These are phyloP conservation scores for Acorus calamus DNA, from an alignment of 106 monocot genomes.

Conservation along the genomic window DNA sequence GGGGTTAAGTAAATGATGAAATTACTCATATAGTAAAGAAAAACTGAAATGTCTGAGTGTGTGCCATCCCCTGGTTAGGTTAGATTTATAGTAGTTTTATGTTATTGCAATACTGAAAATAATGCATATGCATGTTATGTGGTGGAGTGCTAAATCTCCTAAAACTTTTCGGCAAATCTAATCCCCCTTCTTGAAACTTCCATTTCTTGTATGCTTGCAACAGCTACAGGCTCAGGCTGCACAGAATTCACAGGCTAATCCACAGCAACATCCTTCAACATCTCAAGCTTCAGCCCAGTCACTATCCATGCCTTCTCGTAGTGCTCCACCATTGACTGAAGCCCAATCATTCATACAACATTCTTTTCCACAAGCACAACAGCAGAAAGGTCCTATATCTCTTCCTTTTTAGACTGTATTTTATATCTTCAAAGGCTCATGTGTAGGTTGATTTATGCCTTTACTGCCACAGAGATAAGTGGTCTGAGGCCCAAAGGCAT, in stretches of 20 bases:
- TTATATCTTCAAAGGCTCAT: slow-evolving; percentile 23
- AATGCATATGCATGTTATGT: too few relatives aligned
- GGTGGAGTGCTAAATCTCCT: too few relatives aligned
- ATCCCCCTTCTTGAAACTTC: too few relatives aligned
- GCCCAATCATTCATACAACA: slow-evolving; percentile 21
- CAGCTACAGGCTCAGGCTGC: slow-evolving; percentile 50
- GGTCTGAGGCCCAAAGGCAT: slow-evolving; percentile 29
- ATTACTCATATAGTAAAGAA: too few relatives aligned
- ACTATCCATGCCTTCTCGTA: slow-evolving; percentile 9
- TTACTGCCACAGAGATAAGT: slow-evolving; percentile 15
- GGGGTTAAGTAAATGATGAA: too few relatives aligned
- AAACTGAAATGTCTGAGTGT: too few relatives aligned
- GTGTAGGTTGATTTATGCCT: slow-evolving; percentile 25
- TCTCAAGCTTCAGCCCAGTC: slow-evolving; percentile 29
- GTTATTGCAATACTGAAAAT: too few relatives aligned
- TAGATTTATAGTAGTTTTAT: too few relatives aligned
- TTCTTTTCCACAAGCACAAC: slow-evolving; percentile 22
- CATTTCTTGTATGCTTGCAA: slow-evolving; percentile 1
- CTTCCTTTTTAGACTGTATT: slow-evolving; percentile 10
- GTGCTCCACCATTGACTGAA: slow-evolving; percentile 13
- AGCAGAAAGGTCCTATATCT: slow-evolving; percentile 15
- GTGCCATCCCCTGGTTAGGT: too few relatives aligned
- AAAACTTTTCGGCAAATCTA: too few relatives aligned
- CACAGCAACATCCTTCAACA: slow-evolving; percentile 39
- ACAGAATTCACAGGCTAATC: slow-evolving; percentile 32